Base-by-base conservation (phyloP, 1,284 basidiomycete species). In the Fomitopsis pinicola region DNA sequence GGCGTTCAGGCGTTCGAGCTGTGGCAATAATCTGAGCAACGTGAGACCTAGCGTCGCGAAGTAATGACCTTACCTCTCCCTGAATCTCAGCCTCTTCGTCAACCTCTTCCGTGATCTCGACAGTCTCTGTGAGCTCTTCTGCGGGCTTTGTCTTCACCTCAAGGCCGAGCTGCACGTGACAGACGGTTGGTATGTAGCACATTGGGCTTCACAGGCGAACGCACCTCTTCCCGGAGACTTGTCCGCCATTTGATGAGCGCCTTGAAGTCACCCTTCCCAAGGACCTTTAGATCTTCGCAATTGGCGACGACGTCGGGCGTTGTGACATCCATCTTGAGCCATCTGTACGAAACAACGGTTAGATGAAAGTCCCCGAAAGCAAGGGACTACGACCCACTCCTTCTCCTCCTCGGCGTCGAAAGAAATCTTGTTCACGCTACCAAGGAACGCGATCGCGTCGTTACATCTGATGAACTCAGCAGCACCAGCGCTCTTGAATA, bases 191-290 rank as follows among this genome's bases (percentile, higher is more conserved):
- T 40, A 40, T 15, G 38, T 15, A 40, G 38, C 9, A 40, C 12
- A 15, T 19, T 54, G 26, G 36, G 9, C 1, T 36, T 30, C 7
- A 59, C 33, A 52, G 22, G 10, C 17, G 15, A 48, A 66, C 75
- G 33, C 65, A 88, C 91, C 80, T 94, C 94, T 76, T 94, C 91
- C 58, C 94, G 89, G 50, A 97, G 78, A 9, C 86, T 83, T 36
- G 86, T 76, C 56, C 96, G 83, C 97, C 97, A 99, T 78, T 92
- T 97, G 64, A 99, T 82, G 62, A 99, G 77, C 10, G 84, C 76
- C 75, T 98, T 98, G 80, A 99, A 99, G 71, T 99, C 97, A 56
- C 95, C 91, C 77, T 98, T 98, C 53, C 97, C 97, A 40, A 99
- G 80, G 5, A 99, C 96, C 75, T 98, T 98, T 66, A 99, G 81